These are phyloP conservation scores for Penicillium malachiteum DNA, from an alignment of 495 filamentous ascomycete genomes.

Conservation along the genomic window DNA sequence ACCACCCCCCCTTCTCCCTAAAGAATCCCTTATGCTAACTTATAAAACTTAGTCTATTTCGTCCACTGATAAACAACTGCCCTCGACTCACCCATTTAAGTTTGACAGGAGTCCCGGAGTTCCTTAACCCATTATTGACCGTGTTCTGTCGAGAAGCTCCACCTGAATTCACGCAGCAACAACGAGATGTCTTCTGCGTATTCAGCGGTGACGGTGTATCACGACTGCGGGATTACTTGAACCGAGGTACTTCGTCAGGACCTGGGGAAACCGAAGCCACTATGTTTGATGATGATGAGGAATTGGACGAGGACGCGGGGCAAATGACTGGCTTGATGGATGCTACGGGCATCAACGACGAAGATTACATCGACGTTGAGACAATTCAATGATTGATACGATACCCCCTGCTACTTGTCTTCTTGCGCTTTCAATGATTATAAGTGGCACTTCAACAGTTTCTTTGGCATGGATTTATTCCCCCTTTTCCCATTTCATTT, in stretches of 20 bases:
- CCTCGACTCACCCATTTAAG: slow-evolving; percentile 91
- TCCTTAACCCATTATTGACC: slow-evolving; percentile 72
- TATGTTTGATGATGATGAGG: slow-evolving; percentile 58
- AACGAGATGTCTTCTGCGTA: slow-evolving; percentile 93
- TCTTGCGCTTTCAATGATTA: slow-evolving; percentile 16
- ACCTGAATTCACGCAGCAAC: slow-evolving; percentile 89
- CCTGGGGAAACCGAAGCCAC: slow-evolving; percentile 47
- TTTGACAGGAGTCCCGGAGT: slow-evolving; percentile 87
- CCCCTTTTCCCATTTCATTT: slow-evolving; percentile 13
- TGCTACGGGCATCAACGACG: slow-evolving; percentile 50
- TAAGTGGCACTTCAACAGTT: slow-evolving; percentile 9
- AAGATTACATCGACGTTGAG: slow-evolving; percentile 49
- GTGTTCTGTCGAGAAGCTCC: slow-evolving; percentile 84
- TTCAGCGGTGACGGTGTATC: slow-evolving; percentile 87
- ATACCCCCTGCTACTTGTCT: slow-evolving; percentile 21
- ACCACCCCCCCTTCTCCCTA: too few relatives aligned
- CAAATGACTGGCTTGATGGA: slow-evolving; percentile 57
- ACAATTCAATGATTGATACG: slow-evolving; percentile 43
- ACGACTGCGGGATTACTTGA: slow-evolving; percentile 74
- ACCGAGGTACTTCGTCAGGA: slow-evolving; percentile 36
- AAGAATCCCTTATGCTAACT: slow-evolving; percentile 12
- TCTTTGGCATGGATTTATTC: slow-evolving; percentile 15
- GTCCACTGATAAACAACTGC: slow-evolving; percentile 84
- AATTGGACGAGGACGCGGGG: slow-evolving; percentile 52
- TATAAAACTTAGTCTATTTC: slow-evolving; percentile 68